Evolutionary conservation across 176 grass and related monocot genomes (phyloP), one percentile per base, ranked within the genome.

Genomic region (Melocanna baccifera): DNA sequence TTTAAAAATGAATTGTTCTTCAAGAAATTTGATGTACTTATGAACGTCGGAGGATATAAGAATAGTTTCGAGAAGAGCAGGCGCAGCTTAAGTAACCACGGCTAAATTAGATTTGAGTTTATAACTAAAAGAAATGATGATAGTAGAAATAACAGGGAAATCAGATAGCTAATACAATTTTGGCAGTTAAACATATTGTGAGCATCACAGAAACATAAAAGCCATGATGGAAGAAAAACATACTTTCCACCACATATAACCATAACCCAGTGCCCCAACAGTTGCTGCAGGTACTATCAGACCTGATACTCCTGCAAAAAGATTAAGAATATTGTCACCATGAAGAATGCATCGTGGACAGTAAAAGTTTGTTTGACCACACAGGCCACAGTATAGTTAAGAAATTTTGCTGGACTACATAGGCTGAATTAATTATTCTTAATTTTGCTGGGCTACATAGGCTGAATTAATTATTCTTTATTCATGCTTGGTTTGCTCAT

Each of bases 241-340:
- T 87, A 98, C 93, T 88, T 99, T 99, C 96, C 93, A 99, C 96
- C 96, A 96, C 96, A 99, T 96, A 87, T 94, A 91, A 66, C 93
- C 93, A 87, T 94, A 99, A 59, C 93, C 96, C 61, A 99, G 76
- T 78, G 81, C 96, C 30, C 96, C 96, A 51, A 99, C 79, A 71
- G 96, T 92, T 63, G 93, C 93, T 84, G 93, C 91, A 67, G 96
- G 96, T 79, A 96, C 83, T 83, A 99, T 81, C 86, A 99, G 84
- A 50, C 91, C 92, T 62, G 93, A 80, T 46, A 99, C 25, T 64
- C 87, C 92, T 94, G 86, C 32, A 48, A 83, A 77, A 56, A 88
- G 6, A 86, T 76, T 39, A 84, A 62, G 39, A 89, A 68, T 12
- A 77, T 34, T 47, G 12, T 34, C 52, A 89, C 81, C 29, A 86